phyloP scores from a whole-genome alignment of 1,139 yeast genomes.

The Geotrichum histeridarum region DNA sequence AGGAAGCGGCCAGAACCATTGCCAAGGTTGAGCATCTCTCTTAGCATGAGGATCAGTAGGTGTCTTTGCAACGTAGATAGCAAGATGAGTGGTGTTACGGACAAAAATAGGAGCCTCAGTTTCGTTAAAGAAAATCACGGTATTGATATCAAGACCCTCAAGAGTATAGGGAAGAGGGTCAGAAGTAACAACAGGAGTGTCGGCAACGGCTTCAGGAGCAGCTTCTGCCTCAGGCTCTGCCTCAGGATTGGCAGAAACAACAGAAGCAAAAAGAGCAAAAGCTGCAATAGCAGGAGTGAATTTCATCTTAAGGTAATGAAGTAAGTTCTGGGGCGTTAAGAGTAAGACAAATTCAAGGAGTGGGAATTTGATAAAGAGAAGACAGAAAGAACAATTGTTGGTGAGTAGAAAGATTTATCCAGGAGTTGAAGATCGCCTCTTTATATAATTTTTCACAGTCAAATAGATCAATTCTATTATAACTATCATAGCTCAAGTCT shows the following conservation, averaged over 20 bases:
- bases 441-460: too few relatives aligned
- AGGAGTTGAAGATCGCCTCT: too few relatives aligned
- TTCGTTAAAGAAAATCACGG: neutral
- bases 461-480: too few relatives aligned
- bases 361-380: too few relatives aligned
- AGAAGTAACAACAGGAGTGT: neutral
- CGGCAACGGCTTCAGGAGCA: too few relatives aligned
- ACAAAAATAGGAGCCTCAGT: slow-evolving; percentile 5
- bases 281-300: neutral
- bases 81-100: slow-evolving; percentile 7
- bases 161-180: slow-evolving; percentile 9
- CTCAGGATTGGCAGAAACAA: neutral
- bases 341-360: too few relatives aligned
- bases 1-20: slow-evolving; percentile 3
- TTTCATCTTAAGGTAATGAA: neutral
- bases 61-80: slow-evolving; percentile 5
- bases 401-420: too few relatives aligned
- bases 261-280: neutral
- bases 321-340: too few relatives aligned
- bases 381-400: too few relatives aligned
- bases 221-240: too few relatives aligned
- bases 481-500: too few relatives aligned
- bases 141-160: slow-evolving; percentile 4
- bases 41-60: slow-evolving; percentile 1
- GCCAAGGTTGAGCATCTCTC: slow-evolving; percentile 6